phyloP scores from a whole-genome alignment of 169 alveolate genomes.

The Besnoitia besnoiti region DNA sequence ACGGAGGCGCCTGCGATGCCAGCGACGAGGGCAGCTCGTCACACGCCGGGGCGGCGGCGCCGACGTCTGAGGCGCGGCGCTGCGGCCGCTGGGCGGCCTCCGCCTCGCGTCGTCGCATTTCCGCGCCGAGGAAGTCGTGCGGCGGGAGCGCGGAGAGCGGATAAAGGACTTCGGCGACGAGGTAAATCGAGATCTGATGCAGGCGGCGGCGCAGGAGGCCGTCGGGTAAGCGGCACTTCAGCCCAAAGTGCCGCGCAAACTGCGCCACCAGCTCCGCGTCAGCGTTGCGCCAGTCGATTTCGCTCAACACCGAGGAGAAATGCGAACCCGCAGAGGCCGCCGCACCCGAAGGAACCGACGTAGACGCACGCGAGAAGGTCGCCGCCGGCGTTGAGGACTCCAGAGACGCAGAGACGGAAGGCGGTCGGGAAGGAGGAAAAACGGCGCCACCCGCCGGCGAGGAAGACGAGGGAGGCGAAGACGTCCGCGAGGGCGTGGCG shows the following conservation, averaged over 20 bases:
- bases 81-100: no score
- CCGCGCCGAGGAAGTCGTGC: neutral
- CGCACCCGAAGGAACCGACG: no score
- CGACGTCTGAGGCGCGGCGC: no score
- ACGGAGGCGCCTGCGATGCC: no score
- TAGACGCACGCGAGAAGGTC: no score
- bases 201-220: neutral
- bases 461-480: neutral
- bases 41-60: no score
- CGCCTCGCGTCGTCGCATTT: no score
- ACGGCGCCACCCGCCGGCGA: neutral
- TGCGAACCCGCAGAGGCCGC: neutral
- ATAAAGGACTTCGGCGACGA: neutral
- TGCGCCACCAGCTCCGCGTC: neutral
- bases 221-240: neutral
- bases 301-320: neutral
- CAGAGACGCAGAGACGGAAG: no score
- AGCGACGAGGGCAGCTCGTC: no score
- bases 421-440: no score
- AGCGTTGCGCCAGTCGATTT: neutral
- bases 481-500: neutral
- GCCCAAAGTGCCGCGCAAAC: neutral
- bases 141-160: slow-evolving; percentile 21
- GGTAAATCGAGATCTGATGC: neutral
- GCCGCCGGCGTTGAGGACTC: no score